Conservation (phyloP, 2,329 filamentous ascomycete genomes). For the Xylaria sp. region DNA sequence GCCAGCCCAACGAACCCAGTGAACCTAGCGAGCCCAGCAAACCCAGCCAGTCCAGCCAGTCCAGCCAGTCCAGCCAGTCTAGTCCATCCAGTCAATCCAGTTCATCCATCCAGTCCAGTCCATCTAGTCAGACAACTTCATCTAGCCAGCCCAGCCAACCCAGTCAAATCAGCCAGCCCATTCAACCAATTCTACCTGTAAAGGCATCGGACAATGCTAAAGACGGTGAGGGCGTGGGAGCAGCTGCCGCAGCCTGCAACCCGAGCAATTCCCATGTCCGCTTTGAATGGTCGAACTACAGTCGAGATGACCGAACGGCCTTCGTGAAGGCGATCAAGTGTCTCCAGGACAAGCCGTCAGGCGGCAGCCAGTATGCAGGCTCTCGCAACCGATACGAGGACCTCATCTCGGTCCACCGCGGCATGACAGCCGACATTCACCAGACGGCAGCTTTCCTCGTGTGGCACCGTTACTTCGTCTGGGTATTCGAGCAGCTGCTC, state of each 20-base stretch:
- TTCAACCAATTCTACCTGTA: too few species aligned
- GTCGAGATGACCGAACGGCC: slow-evolving; percentile 36
- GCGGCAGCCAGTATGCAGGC: slow-evolving; percentile 33
- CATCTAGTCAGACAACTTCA: too few species aligned
- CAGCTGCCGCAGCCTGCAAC: slow-evolving; percentile 33
- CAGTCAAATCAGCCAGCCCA: background rate
- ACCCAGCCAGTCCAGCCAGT: background rate
- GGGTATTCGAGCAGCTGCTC: slow-evolving; percentile 45
- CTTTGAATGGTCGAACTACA: slow-evolving; percentile 43
- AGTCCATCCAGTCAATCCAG: background rate
- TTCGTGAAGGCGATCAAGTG: slow-evolving; percentile 45
- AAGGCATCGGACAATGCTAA: background rate
- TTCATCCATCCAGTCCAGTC: background rate
- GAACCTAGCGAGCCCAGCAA: background rate
- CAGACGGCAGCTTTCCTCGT: slow-evolving; percentile 42
- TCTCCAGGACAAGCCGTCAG: slow-evolving; percentile 41
- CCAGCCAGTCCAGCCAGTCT: background rate
- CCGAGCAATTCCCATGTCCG: slow-evolving; percentile 36
- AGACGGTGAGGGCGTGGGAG: slow-evolving; percentile 8
- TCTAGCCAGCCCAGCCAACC: background rate
- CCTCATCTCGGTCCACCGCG: slow-evolving; percentile 46
- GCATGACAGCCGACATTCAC: slow-evolving; percentile 40
- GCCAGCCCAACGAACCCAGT: background rate
- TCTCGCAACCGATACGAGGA: slow-evolving; percentile 45
- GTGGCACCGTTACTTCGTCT: slow-evolving; percentile 49